These are phyloP conservation scores for Leccinum imitatum DNA, from an alignment of 768 basidiomycete species.

Conservation along the genomic window DNA sequence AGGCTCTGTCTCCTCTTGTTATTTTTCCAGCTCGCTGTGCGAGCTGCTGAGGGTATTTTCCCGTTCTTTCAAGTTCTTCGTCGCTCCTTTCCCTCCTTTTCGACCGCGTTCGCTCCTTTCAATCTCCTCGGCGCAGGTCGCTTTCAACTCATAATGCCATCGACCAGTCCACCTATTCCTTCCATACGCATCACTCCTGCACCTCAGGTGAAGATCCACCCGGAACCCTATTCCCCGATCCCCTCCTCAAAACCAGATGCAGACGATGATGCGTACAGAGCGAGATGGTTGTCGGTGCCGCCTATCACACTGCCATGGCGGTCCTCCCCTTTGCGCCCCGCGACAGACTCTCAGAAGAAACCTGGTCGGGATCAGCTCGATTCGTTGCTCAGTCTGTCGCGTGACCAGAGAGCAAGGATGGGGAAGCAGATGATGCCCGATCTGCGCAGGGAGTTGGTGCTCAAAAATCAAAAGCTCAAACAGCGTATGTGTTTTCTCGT, in stretches of 20 bases:
- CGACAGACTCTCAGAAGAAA: conserved; percentile 43
- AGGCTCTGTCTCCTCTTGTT: background rate
- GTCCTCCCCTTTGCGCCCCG: conserved; percentile 51
- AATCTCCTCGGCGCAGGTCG: conserved; percentile 52
- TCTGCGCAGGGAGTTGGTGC: conserved; percentile 71
- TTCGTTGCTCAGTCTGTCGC: conserved; percentile 58
- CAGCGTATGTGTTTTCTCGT: conserved; percentile 51
- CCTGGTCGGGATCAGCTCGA: conserved; percentile 65
- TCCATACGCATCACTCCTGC: conserved; percentile 70
- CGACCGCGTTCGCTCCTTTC: conserved; percentile 28
- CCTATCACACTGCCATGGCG: conserved; percentile 33
- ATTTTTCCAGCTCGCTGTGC: conserved; percentile 14
- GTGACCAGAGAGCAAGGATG: conserved; percentile 49
- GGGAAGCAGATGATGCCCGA: conserved; percentile 51
- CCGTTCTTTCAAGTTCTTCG: background rate
- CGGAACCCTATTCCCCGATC: conserved; percentile 67
- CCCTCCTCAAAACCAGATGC: conserved; percentile 30
- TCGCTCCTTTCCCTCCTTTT: conserved; percentile 9
- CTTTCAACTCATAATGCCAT: conserved; percentile 42
- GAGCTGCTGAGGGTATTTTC: conserved; percentile 12
- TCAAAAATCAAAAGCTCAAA: conserved; percentile 71
- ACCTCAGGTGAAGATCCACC: conserved; percentile 35
- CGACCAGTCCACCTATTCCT: conserved; percentile 49
- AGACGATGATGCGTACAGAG: conserved; percentile 54
- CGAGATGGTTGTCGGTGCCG: conserved; percentile 55